phyloP scores from a whole-genome alignment of 2,329 filamentous ascomycete genomes.

The Colletotrichum camelliae region DNA sequence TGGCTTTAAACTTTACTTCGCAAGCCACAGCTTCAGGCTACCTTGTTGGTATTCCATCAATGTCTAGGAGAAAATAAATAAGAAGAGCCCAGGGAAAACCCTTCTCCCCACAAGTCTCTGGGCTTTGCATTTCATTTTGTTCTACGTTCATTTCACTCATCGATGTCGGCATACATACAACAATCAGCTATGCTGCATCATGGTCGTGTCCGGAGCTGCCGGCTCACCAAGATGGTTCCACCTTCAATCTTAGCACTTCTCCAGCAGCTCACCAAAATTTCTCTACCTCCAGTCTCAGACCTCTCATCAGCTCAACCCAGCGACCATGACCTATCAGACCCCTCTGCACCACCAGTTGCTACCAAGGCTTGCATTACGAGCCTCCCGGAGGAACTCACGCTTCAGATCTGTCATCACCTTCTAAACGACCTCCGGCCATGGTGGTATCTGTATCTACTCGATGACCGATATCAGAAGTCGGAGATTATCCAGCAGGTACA shows the following conservation, averaged over 20 bases:
- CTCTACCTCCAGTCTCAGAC: not conserved
- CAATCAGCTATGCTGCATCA: not conserved
- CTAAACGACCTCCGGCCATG: not conserved
- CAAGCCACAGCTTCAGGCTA: not conserved
- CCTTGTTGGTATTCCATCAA: no score
- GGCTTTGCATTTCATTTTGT: not conserved
- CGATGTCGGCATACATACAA: not conserved
- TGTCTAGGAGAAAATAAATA: no score
- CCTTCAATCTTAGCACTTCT: no score
- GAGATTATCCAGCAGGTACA: not conserved
- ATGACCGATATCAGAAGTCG: not conserved
- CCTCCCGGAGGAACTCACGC: not conserved
- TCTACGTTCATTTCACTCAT: not conserved
- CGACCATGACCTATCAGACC: not conserved
- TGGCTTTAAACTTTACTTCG: not conserved
- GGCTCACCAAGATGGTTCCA: not conserved
- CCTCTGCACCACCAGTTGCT: not conserved
- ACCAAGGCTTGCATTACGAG: not conserved
- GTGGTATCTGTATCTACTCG: not conserved
- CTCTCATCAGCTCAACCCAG: not conserved
- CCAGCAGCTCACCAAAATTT: not conserved
- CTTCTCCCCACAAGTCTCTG: not conserved
- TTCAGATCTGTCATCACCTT: not conserved
- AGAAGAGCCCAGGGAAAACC: not conserved
- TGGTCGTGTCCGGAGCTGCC: not conserved